Percentiles rank a stretch among this genome's conserved stretches.
These are phyloP conservation scores for Cubamyces lactineus DNA, from an alignment of 768 basidiomycete species.

Conservation along the genomic window DNA sequence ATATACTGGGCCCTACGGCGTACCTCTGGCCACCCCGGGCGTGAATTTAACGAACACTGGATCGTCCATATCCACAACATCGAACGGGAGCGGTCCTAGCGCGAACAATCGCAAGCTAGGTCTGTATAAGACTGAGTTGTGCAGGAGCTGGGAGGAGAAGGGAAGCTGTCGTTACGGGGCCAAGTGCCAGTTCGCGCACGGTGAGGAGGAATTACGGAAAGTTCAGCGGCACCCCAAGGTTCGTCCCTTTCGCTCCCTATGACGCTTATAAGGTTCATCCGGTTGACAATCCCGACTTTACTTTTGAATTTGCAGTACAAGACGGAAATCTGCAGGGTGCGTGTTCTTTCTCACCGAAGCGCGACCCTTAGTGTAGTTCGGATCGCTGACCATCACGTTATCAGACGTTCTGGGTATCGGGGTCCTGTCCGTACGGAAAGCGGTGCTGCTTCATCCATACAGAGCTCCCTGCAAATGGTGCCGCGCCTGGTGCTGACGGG, in stretches of 20 bases:
- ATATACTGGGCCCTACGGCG: constrained; percentile 54
- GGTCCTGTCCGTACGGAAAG: constrained; percentile 91
- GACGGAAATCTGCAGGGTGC: constrained; percentile 89
- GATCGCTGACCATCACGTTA: constrained; percentile 2
- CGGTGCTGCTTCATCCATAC: constrained; percentile 95
- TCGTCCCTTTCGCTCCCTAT: constrained; percentile 26
- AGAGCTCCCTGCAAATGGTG: constrained; percentile 70
- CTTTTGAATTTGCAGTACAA: constrained; percentile 64
- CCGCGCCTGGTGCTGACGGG: constrained; percentile 55
- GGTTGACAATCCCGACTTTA: constrained; percentile 26
- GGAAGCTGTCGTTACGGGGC: constrained; percentile 82
- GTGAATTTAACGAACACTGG: constrained; percentile 28
- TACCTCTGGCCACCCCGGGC: constrained; percentile 29
- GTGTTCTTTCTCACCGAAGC: constrained; percentile 31
- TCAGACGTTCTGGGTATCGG: constrained; percentile 92
- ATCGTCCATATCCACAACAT: constrained; percentile 35
- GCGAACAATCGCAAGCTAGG: constrained; percentile 92
- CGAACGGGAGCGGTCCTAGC: constrained; percentile 66
- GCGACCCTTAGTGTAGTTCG: constrained; percentile 1
- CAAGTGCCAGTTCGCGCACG: constrained; percentile 94
- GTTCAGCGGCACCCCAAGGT: constrained; percentile 92
- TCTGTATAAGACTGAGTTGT: constrained; percentile 89
- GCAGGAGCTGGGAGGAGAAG: constrained; percentile 93
- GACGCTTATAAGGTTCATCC: background rate
- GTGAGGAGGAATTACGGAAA: constrained; percentile 82